A percentile compares a stretch with the other conserved stretches of the same genome.
phyloP scores from a whole-genome alignment of 306 rosid species.

The Dryas alaskensis region DNA sequence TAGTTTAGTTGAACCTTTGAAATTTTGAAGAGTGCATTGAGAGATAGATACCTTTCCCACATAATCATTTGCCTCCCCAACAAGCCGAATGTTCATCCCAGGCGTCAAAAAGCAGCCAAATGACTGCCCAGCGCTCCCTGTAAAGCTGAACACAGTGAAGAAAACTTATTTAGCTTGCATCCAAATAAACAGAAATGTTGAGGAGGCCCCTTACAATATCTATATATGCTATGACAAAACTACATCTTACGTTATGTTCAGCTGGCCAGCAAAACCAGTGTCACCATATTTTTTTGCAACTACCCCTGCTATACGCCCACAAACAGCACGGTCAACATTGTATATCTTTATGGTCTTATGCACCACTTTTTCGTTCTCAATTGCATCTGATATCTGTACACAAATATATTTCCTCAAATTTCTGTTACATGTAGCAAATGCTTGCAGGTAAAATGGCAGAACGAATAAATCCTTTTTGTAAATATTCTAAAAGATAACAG shows the following conservation, averaged over 20 bases:
- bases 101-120: slow-evolving; percentile 97
- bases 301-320: slow-evolving; percentile 90
- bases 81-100: slow-evolving; percentile 91
- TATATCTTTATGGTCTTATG: slow-evolving; percentile 63
- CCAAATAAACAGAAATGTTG: background rate
- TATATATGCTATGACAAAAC: slow-evolving; percentile 10
- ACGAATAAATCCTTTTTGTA: background rate
- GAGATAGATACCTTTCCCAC: slow-evolving; percentile 77
- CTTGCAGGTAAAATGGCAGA: slow-evolving; percentile 2
- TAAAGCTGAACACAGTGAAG: slow-evolving; percentile 56
- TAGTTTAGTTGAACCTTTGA: background rate
- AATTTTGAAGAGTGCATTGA: background rate
- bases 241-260: slow-evolving; percentile 77
- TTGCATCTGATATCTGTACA: slow-evolving; percentile 79
- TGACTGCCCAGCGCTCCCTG: slow-evolving; percentile 98
- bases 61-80: slow-evolving; percentile 97
- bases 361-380: slow-evolving; percentile 74
- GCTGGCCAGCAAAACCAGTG: slow-evolving; percentile 94
- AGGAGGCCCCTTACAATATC: background rate
- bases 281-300: slow-evolving; percentile 97
- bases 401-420: slow-evolving; percentile 13
- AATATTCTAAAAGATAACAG: background rate
- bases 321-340: slow-evolving; percentile 86
- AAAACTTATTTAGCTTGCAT: slow-evolving; percentile 24
- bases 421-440: slow-evolving; percentile 5